These are phyloP conservation scores for Sporopachydermia quercuum DNA, from an alignment of 805 yeast species.

Conservation along the genomic window DNA sequence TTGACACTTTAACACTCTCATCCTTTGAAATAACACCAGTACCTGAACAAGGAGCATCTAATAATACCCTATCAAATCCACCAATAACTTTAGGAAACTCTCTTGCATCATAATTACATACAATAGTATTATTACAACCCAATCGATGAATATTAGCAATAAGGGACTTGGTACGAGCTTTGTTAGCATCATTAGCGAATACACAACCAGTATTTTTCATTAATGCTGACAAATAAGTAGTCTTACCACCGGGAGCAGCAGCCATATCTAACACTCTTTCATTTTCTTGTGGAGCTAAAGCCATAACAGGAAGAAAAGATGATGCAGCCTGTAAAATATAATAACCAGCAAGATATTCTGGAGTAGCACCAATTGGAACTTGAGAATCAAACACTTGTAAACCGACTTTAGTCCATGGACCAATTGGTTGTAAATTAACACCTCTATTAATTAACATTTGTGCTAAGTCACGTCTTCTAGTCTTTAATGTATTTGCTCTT, in stretches of 20 bases:
- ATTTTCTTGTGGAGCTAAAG: slow-evolving; percentile 90
- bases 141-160: slow-evolving; percentile 95
- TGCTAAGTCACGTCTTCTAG: slow-evolving; percentile 91
- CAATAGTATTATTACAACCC: slow-evolving; percentile 93
- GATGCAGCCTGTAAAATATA: slow-evolving; percentile 97
- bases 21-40: slow-evolving; percentile 98
- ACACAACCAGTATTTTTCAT: slow-evolving; percentile 98
- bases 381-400: slow-evolving; percentile 94
- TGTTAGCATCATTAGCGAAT: slow-evolving; percentile 94
- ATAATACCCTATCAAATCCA: slow-evolving; percentile 86
- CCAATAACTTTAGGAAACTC: slow-evolving; percentile 97
- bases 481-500: slow-evolving; percentile 90
- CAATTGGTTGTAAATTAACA: slow-evolving; percentile 93
- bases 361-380: slow-evolving; percentile 99
- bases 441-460: slow-evolving; percentile 93
- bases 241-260: slow-evolving; percentile 98
- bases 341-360: slow-evolving; percentile 96
- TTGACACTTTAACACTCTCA: slow-evolving; percentile 79
- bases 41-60: slow-evolving; percentile 99
- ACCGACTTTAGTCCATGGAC: slow-evolving; percentile 97
- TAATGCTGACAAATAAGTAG: slow-evolving; percentile 85
- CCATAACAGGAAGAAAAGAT: slow-evolving; percentile 95
- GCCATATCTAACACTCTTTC: slow-evolving; percentile 98
- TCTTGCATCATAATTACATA: slow-evolving; percentile 95
- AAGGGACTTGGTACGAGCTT: slow-evolving; percentile 88